Conservation (phyloP, 2,329 filamentous ascomycete genomes). For the Fusarium oligoseptatum region DNA sequence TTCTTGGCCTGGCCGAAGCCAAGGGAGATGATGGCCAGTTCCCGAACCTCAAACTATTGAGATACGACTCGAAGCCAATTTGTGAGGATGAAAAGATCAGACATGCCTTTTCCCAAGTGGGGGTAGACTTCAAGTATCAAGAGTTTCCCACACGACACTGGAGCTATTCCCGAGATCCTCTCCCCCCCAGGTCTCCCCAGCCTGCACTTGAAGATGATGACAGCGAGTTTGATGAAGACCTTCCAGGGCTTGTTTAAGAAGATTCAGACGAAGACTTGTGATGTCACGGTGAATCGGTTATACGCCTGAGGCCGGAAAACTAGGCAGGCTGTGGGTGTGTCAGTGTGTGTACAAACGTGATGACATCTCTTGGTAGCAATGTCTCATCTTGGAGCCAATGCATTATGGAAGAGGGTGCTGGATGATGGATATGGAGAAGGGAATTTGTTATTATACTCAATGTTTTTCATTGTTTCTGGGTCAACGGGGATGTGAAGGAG, state of each 20-base stretch:
- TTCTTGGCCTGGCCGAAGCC: not conserved
- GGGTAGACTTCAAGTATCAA: not conserved
- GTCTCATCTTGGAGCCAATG: not conserved
- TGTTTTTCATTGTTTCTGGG: not conserved
- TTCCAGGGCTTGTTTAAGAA: not conserved
- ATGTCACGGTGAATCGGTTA: not conserved
- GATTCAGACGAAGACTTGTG: not conserved
- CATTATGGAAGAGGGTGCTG: too few relatives aligned
- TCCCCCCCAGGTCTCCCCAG: not conserved
- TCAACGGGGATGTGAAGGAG: not conserved
- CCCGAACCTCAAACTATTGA: not conserved
- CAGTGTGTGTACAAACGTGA: not conserved
- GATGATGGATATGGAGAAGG: not conserved
- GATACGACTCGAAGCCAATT: not conserved
- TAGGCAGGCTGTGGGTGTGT: not conserved
- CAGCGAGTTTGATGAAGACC: not conserved
- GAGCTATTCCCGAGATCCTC: not conserved
- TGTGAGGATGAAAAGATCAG: not conserved
- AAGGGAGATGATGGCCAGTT: not conserved
- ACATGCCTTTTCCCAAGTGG: not conserved
- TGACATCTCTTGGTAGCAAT: not conserved
- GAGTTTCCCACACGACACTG: not conserved
- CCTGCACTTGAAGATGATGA: not conserved
- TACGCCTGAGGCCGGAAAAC: not conserved
- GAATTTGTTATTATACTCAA: not conserved